Base-by-base conservation (phyloP, 257 asterid genomes). In the Ajuga chamaepitys region DNA sequence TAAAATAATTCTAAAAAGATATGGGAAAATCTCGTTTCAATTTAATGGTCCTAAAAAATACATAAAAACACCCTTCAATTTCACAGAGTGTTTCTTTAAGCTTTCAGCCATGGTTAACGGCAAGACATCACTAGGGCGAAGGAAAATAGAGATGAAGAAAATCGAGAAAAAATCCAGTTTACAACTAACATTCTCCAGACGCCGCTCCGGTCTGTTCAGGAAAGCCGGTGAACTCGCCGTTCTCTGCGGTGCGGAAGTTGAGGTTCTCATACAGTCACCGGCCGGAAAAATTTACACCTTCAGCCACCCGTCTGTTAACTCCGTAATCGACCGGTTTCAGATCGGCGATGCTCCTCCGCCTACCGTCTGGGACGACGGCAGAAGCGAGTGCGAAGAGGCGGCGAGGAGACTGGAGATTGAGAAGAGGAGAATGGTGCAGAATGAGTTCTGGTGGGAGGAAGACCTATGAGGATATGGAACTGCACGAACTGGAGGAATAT, bases 401-500 rank as follows among this genome's bases (percentile, higher is more conserved):
- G 58, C 38, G 20, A 64, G 41, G 55, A 62, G 25, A 30, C 5
- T 82, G 54, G 84, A 75, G 70, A 48, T 9, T 50, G 67, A 62
- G 16, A 71, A 56, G 74, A 64, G 42, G 41, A 58, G 16, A 65
- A 70, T 0, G 22, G 2, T 0, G 7, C 70, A 25, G 9, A 28
- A 14, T 40, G 59, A 9, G 7, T 30, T 13, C 11, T 82, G 85
- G 88, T 81, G 87, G 89, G 72, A 78, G 14, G 6, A 45, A 1
- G 2, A n/a, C 28, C 0, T 12, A 66, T 25, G 83, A 77, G 12
- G 45, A 64, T 2, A 12, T 73, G 79, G 79, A 65, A n/a, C 2
- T 82, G 59, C 76, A 76, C 14, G 82, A 81, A 50, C 78, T 85
- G 60, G 80, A 82, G 68, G 80, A 67, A 4, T 81, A 56, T 18